Evolutionary conservation across 2,329 filamentous ascomycete genomes (phyloP), one percentile per base, ranked within the genome.

Genomic region (Thielaviopsis populi): DNA sequence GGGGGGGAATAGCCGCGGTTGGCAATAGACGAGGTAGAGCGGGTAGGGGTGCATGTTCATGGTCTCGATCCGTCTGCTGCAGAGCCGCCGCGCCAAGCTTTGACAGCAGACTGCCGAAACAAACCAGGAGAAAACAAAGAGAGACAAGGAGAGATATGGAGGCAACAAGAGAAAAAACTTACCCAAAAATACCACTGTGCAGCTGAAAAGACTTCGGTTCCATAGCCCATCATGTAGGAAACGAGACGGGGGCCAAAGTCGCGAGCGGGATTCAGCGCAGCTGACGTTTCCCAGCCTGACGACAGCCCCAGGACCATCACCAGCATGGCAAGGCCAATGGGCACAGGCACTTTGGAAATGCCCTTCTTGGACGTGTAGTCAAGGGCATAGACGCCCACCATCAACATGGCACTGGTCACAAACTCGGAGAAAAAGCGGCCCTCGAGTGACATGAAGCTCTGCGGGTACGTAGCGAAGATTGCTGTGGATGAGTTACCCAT

Each of bases 271-370:
- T 89, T 89, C 68, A 89, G 88, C 13, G 86, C 86, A 73, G 87
- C 89, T 43, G 86, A 85, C 1, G 86, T 90, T 72, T 89, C 82
- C 85, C 84, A 89, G 6, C 87, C 87, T 69, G 87, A 89, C 70
- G 84, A 87, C 41, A 84, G 83, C n/a, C 85, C 86, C 22, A 89
- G 83, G 8, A 85, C 86, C 70, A 89, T 89, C 67, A 89, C 83
- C 59, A 89, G 75, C 73, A 89, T 88, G 74, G 88, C 87, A 5
- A 89, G 73, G 7, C 76, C 80, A 1, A 89, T 73, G 0, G 85
- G 84, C 65, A 81, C 77, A 17, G 63, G 63, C 63, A 75, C 66
- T 1, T 77, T 75, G 0, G 82, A 82, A 1, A 83, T 82, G 2
- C 82, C 83, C n/a, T 79, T 76, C 54, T 75, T 75, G 67, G 85